Conservation (phyloP, 768 basidiomycete genomes). For the Rhodotorula paludigena region DNA sequence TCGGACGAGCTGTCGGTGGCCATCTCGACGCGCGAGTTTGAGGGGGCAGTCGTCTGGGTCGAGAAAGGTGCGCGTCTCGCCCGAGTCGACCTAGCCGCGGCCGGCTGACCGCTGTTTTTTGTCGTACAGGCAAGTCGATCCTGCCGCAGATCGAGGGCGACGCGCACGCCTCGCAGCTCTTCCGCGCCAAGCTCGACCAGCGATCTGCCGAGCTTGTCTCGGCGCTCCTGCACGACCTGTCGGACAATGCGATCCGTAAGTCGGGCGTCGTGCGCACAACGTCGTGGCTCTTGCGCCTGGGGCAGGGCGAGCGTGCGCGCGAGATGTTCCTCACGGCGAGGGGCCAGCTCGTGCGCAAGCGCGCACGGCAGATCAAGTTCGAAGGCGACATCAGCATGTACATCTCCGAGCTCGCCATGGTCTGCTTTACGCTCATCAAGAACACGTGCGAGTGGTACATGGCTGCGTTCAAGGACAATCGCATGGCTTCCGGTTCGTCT, state of each 20-base stretch:
- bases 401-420: conserved; percentile 77
- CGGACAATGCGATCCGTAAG: conserved; percentile 69
- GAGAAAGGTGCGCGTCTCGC: conserved; percentile 61
- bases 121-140: conserved; percentile 55
- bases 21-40: conserved; percentile 83
- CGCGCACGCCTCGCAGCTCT: conserved; percentile 27
- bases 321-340: conserved; percentile 77
- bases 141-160: conserved; percentile 37
- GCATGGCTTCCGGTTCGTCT: conserved; percentile 77
- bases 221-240: conserved; percentile 52
- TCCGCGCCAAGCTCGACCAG: conserved; percentile 40
- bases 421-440: conserved; percentile 89
- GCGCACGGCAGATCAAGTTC: conserved; percentile 80
- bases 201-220: conserved; percentile 38
- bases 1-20: conserved; percentile 86
- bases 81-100: too few species aligned
- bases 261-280: conserved; percentile 66
- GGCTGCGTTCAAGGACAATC: conserved; percentile 89
- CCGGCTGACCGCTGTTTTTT: not conserved
- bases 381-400: conserved; percentile 83
- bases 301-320: conserved; percentile 70
- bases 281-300: conserved; percentile 65
- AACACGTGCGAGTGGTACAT: conserved; percentile 98
- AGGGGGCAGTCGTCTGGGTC: conserved; percentile 73
- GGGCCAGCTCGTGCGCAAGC: conserved; percentile 63